These are phyloP conservation scores for Cordyceps sp. DNA, from an alignment of 2,329 filamentous ascomycete genomes.

Conservation along the genomic window DNA sequence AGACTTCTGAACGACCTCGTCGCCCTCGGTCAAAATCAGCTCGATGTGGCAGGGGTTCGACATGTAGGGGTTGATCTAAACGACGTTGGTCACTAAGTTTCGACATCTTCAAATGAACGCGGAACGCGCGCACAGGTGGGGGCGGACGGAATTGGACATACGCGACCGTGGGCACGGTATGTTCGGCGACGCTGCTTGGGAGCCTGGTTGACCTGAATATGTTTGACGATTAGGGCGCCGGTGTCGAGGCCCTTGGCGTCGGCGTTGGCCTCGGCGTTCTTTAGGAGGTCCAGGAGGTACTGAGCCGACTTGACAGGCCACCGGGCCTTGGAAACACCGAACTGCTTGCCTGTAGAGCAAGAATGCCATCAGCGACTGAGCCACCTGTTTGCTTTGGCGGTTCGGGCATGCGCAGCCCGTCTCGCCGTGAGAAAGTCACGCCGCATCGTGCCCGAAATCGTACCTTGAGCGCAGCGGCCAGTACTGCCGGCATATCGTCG, in stretches of 20 bases:
- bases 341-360: conserved; percentile 72
- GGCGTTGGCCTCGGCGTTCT: conserved; percentile 94
- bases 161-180: conserved; percentile 99
- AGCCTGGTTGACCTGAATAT: conserved; percentile 99
- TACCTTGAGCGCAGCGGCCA: conserved; percentile 95
- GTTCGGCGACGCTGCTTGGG: conserved; percentile 98
- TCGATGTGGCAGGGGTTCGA: conserved; percentile 99
- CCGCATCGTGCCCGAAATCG: conserved; percentile 23
- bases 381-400: no score
- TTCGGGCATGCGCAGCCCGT: not conserved
- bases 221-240: conserved; percentile 94
- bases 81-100: not conserved
- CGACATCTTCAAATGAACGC: not conserved
- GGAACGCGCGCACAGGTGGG: not conserved
- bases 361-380: conserved; percentile 10
- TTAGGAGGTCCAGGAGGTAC: conserved; percentile 92
- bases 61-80: conserved; percentile 99
- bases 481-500: conserved; percentile 92
- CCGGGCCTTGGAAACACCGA: conserved; percentile 93
- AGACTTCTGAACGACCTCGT: conserved; percentile 90
- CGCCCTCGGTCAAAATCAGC: conserved; percentile 95
- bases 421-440: not conserved
- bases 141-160: conserved; percentile 37
- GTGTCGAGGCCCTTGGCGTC: conserved; percentile 96
- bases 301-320: conserved; percentile 99